Evolutionary conservation across 2,329 filamentous ascomycete species (phyloP).

Genomic region (Epichloe gansuensis): DNA sequence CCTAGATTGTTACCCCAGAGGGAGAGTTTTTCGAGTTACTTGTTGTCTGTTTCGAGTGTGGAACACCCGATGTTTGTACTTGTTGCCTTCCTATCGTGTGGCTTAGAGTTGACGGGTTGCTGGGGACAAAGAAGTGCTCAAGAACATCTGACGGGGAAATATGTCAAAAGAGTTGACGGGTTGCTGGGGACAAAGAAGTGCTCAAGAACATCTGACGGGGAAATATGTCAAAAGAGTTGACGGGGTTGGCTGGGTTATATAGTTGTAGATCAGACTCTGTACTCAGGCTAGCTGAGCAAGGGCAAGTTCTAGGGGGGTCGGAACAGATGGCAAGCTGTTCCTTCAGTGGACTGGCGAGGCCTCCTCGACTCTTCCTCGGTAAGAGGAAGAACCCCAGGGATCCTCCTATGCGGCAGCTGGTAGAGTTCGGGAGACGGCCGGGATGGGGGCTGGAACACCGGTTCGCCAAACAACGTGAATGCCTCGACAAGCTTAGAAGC

Average conservation of each 20-base stretch:
- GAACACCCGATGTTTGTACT: not conserved
- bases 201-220: not conserved
- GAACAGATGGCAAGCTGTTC: conserved; percentile 86
- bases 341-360: conserved; percentile 84
- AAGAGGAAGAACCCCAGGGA: conserved; percentile 98
- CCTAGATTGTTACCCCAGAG: conserved; percentile 14
- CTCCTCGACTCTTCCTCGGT: conserved; percentile 98
- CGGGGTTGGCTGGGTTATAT: conserved; percentile 1
- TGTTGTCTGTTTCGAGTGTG: not conserved
- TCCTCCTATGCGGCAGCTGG: conserved; percentile 99
- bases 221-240: not conserved
- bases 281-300: conserved; percentile 12
- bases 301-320: conserved; percentile 81
- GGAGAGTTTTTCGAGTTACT: not conserved
- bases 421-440: conserved; percentile 46
- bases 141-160: not conserved
- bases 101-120: conserved; percentile 2
- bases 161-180: not conserved
- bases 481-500: conserved; percentile 36
- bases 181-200: conserved; percentile 1
- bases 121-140: conserved; percentile 2
- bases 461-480: conserved; percentile 37
- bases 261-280: conserved; percentile 2
- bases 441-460: conserved; percentile 32
- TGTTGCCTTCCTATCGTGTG: not conserved